Evolutionary conservation across 192 early-diverging fungal genomes (phyloP).

Genomic region (Backusella morwellensis): DNA sequence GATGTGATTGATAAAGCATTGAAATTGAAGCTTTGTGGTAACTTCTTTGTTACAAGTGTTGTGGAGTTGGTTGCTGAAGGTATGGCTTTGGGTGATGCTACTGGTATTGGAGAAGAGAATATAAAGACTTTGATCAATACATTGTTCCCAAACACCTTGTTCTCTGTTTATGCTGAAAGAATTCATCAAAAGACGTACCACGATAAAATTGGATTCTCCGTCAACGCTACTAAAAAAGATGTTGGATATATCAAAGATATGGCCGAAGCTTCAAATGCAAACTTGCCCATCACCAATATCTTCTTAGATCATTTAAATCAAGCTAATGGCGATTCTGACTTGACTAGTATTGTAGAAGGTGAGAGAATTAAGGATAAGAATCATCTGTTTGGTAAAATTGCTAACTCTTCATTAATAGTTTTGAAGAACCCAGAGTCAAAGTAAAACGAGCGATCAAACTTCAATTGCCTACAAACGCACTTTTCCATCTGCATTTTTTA

Average conservation of each 20-base stretch:
- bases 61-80: conserved; percentile 66
- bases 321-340: conserved; percentile 16
- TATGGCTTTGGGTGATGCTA: conserved; percentile 53
- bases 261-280: conserved; percentile 32
- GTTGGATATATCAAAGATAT: conserved; percentile 39
- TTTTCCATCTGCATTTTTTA: neutral
- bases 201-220: conserved; percentile 38
- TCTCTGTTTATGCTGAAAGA: conserved; percentile 48
- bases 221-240: conserved; percentile 46
- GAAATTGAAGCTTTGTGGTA: conserved; percentile 64
- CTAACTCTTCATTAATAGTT: neutral
- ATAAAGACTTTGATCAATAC: conserved; percentile 50
- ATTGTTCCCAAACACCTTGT: conserved; percentile 45
- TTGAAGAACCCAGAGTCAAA: neutral
- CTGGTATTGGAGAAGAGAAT: conserved; percentile 47
- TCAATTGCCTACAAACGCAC: neutral
- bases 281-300: conserved; percentile 35
- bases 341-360: conserved; percentile 34
- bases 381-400: neutral
- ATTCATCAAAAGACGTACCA: conserved; percentile 38
- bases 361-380: neutral
- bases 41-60: conserved; percentile 58
- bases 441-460: neutral
- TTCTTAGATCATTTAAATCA: conserved; percentile 11
- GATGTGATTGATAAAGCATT: conserved; percentile 40